Base-by-base conservation (phyloP, 352 stramenopile genomes). In the Phytophthora vignae region DNA sequence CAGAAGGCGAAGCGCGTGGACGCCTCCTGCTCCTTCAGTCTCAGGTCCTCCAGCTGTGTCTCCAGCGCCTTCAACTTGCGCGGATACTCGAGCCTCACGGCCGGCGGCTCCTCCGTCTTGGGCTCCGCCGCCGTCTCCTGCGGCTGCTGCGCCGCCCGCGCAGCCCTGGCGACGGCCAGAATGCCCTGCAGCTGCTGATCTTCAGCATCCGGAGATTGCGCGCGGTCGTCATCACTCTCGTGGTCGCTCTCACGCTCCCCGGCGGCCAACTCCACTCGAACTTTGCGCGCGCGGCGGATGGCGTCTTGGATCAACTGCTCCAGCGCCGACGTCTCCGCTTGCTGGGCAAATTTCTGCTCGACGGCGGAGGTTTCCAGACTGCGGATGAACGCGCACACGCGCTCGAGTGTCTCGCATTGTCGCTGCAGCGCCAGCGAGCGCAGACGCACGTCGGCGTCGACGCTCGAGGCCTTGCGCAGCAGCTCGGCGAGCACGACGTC, bases 1-100 rank as follows among this genome's bases (percentile, higher is more conserved):
- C 78, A 88, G 60, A 91, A 93, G 9, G 49, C 59, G 46, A 68
- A 70, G 21, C 79, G 83, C 22, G 79, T 84, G 21, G 81, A 80
- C n/a, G 76, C 58, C 38, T 81, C 60, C 9, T 15, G 44, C 22
- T 88, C 75, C 29, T 74, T 77, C 10, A 60, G 33, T 4, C 66
- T 57, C 46, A 79, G 49, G 9, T 86, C 80, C 10, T 74, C 55
- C 1, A 89, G 44, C 11, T 83, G 71, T 22, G 73, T 72, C 55
- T 91, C 70, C 60, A 89, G 31, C 21, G 61, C 49, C 54, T 85
- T 87, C 53, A 91, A 65, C 15, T 81, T 77, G 17, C 71, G 74
- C n/a, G 78, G 83, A 52, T 90, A 88, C 59, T 86, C 68, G 25
- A 93, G n/a, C 38, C 67, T 56, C 10, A 74, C 36, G 36, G 11